Evolutionary conservation across 768 basidiomycete genomes (phyloP).

Genomic region (Russula foetens): DNA sequence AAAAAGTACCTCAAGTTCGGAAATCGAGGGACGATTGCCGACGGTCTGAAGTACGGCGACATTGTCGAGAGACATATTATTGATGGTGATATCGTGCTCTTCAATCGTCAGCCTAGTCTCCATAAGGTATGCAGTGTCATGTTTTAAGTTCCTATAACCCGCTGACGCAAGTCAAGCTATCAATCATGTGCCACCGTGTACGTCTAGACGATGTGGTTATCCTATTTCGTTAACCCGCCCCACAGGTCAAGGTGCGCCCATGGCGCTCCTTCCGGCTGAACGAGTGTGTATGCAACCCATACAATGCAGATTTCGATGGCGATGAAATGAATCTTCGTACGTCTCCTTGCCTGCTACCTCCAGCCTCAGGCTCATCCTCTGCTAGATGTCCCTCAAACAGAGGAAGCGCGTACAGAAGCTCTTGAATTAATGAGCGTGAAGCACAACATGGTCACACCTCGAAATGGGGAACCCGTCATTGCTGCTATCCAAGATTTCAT

Average conservation of each 20-base stretch:
- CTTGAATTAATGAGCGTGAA: slow-evolving; percentile 96
- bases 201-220: slow-evolving; percentile 19
- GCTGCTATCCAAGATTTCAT: slow-evolving; percentile 99
- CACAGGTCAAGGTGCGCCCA: slow-evolving; percentile 82
- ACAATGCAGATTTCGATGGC: slow-evolving; percentile 99
- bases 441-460: slow-evolving; percentile 93
- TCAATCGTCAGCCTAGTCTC: slow-evolving; percentile 97
- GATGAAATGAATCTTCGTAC: slow-evolving; percentile 99
- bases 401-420: slow-evolving; percentile 96
- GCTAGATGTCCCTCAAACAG: slow-evolving; percentile 95
- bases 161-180: slow-evolving; percentile 48
- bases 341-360: slow-evolving; percentile 25
- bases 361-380: background rate
- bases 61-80: slow-evolving; percentile 90
- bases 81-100: slow-evolving; percentile 93
- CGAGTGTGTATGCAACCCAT: slow-evolving; percentile 98
- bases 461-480: slow-evolving; percentile 98
- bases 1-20: slow-evolving; percentile 91
- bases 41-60: slow-evolving; percentile 78
- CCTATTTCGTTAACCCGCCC: slow-evolving; percentile 5
- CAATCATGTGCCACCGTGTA: slow-evolving; percentile 97
- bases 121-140: slow-evolving; percentile 58
- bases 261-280: slow-evolving; percentile 97
- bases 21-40: slow-evolving; percentile 71
- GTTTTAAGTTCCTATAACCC: background rate